Evolutionary conservation across 2,329 filamentous ascomycete genomes (phyloP), one percentile per base, ranked within the genome.

Genomic region (Coniochaeta sp.): DNA sequence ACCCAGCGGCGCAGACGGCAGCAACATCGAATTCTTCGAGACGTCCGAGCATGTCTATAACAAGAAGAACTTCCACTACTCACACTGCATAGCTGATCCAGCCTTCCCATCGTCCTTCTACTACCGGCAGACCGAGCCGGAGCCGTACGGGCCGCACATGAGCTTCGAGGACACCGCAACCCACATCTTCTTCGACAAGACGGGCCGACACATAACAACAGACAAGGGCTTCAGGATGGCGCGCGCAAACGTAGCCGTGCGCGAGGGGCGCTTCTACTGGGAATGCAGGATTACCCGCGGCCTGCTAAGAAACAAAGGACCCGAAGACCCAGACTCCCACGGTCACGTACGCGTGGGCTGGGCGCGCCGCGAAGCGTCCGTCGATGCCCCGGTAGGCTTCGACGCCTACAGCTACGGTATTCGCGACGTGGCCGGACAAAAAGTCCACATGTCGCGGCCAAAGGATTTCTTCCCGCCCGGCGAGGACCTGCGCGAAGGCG

Each of bases 321-420:
- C 78, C 6, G 72, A 72, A 36, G 80, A 78, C 54, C 70, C 74
- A 17, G 76, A 80, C 33, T 78, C 81, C 58, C 80, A 78, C 50
- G 82, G 79, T 68, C 90, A 82, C 70, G 88, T 98, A 26, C 89
- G 95, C 8, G 84, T 98, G 71, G 96, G 96, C 3, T 98, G 91
- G 79, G 89, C 90, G 2, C 78, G 91, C 63, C 81, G 91, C 57
- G 91, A 96, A 71, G 90, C 91, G 12, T 89, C 89, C 0, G 76
- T 95, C 1, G 91, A 96, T 73, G 89, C 88, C 0, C 91, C 91
- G 0, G 90, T 95, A 0, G 91, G 91, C 1, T 95, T 91, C 66
- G 91, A 96, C 70, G 89, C 89, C 47, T 97, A 98, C 76, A 96
- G 93, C 70, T 98, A 98, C 71, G 93, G 90, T 54, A 85, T 98